Percentiles rank a stretch among this genome's conserved stretches.
phyloP scores from a whole-genome alignment of 495 filamentous ascomycete species.

The Monascus purpureus region DNA sequence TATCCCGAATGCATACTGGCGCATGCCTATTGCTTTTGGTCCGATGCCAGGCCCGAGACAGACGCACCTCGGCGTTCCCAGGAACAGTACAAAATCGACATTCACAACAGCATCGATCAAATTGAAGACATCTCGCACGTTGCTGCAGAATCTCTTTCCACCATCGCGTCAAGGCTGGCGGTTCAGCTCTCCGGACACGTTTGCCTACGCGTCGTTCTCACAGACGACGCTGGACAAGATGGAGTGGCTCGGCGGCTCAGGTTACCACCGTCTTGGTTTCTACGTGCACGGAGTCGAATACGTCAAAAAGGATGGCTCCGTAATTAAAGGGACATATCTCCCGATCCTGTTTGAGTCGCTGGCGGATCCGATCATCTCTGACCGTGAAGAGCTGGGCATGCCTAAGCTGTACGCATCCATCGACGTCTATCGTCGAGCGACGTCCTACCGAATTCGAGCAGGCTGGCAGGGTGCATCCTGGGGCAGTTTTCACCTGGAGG shows the following conservation, averaged over 20 bases:
- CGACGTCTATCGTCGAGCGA: constrained; percentile 13
- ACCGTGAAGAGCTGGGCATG: constrained; percentile 34
- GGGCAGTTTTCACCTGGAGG: constrained; percentile 13
- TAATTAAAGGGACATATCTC: constrained; percentile 27
- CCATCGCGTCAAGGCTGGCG: constrained; percentile 8
- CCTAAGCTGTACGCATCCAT: constrained; percentile 32
- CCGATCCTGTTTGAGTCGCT: constrained; percentile 32
- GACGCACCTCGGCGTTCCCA: constrained; percentile 8
- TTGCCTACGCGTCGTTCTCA: constrained; percentile 27
- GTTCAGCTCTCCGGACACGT: constrained; percentile 27
- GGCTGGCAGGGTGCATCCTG: constrained; percentile 24
- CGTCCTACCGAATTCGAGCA: constrained; percentile 14
- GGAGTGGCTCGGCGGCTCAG: constrained; percentile 32
- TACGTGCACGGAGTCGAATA: constrained; percentile 39
- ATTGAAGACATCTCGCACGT: constrained; percentile 34
- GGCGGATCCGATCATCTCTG: constrained; percentile 29
- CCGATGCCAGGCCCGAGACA: constrained; percentile 33
- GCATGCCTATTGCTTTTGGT: constrained; percentile 34
- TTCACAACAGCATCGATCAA: constrained; percentile 31
- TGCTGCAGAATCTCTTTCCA: constrained; percentile 36
- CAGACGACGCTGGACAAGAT: constrained; percentile 26
- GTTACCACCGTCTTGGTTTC: constrained; percentile 32
- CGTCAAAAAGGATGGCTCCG: constrained; percentile 22
- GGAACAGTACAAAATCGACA: constrained; percentile 9
- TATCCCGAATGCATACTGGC: constrained; percentile 19